Conservation (phyloP, 108 stramenopile species). For the Skeletonema grethae region DNA sequence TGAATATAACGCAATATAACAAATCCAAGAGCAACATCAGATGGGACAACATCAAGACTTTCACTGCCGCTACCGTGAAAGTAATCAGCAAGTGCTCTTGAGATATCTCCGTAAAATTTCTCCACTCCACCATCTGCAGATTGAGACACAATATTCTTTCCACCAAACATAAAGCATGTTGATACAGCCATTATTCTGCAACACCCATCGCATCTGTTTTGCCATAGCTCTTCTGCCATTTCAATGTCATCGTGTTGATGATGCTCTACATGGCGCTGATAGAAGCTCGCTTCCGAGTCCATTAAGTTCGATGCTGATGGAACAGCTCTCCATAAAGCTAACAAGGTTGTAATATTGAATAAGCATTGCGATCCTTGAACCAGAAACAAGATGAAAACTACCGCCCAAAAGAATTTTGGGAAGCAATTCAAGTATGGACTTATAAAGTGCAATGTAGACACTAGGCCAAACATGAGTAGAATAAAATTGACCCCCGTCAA, state of each 20-base stretch:
- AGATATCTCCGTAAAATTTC: conserved; percentile 66
- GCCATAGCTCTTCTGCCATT: conserved; percentile 72
- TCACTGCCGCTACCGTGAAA: conserved; percentile 43
- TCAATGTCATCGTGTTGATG: conserved; percentile 31
- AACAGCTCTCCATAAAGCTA: conserved; percentile 14
- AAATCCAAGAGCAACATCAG: conserved; percentile 78
- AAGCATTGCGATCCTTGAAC: conserved; percentile 28
- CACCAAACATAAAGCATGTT: conserved; percentile 89
- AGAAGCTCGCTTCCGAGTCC: background rate
- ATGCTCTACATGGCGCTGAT: conserved; percentile 28
- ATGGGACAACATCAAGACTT: conserved; percentile 74
- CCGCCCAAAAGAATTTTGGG: conserved; percentile 31
- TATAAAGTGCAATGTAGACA: conserved; percentile 4
- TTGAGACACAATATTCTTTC: conserved; percentile 61
- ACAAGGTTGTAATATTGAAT: conserved; percentile 16
- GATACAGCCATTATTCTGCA: conserved; percentile 65
- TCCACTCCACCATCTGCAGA: conserved; percentile 34
- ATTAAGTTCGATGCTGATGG: background rate
- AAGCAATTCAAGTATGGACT: conserved; percentile 11
- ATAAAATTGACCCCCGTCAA: conserved; percentile 21
- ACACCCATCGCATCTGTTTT: conserved; percentile 65
- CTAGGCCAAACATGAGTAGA: conserved; percentile 6
- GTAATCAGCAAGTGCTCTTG: conserved; percentile 83
- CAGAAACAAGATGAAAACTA: conserved; percentile 5
- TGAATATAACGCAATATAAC: conserved; percentile 79